Percentiles rank a stretch among this genome's conserved stretches.
Conservation (phyloP, 139 green algal genomes). For the Tetraselmis striata region DNA sequence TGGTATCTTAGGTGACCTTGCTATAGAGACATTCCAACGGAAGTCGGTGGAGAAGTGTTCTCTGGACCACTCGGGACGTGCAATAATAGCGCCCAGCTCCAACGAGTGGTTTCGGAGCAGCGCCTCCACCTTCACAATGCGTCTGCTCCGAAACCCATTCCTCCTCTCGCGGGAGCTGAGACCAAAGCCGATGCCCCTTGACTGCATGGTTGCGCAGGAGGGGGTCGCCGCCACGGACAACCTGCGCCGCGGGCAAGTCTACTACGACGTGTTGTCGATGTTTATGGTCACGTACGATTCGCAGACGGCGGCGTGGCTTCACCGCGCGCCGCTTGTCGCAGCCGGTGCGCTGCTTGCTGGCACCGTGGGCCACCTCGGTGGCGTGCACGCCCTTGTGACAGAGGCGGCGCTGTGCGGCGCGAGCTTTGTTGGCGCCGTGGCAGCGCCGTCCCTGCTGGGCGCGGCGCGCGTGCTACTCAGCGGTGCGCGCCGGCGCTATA, state of each 20-base stretch:
- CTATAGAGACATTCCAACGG: too few species aligned
- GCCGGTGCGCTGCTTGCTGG: background rate
- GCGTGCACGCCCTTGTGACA: background rate
- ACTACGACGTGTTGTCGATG: background rate
- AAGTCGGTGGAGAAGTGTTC: too few species aligned
- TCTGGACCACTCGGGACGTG: too few species aligned
- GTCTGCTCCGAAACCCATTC: too few species aligned
- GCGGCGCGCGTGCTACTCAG: background rate
- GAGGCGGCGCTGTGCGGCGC: background rate
- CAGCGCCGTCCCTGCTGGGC: background rate
- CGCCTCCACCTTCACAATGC: too few species aligned
- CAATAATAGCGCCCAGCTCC: too few species aligned
- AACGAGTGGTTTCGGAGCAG: too few species aligned
- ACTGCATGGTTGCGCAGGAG: too few species aligned
- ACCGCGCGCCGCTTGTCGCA: background rate
- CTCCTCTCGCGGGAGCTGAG: too few species aligned
- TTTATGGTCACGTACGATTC: background rate
- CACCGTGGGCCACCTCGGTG: background rate
- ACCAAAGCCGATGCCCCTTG: too few species aligned
- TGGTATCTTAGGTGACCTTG: too few species aligned
- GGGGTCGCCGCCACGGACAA: background rate
- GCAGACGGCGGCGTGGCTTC: background rate
- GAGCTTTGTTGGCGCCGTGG: background rate
- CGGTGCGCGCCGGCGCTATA: too few species aligned
- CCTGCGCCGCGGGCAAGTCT: background rate